These are phyloP conservation scores for Dactylellina cionopaga DNA, from an alignment of 2,329 filamentous ascomycete species.

Conservation along the genomic window DNA sequence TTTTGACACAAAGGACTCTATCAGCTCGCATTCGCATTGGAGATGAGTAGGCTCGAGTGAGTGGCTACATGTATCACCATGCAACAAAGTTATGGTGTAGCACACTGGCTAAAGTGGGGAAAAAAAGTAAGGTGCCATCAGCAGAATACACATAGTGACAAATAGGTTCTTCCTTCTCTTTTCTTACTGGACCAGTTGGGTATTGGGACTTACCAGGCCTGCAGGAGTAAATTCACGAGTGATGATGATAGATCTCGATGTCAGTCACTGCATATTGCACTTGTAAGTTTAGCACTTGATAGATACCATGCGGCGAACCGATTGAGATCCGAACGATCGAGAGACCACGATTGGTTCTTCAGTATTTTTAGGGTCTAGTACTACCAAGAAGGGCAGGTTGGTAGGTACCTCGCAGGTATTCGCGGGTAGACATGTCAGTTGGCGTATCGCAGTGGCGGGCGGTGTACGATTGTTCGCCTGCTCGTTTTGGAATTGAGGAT, in stretches of 20 bases:
- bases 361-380: background rate
- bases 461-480: constrained; percentile 13
- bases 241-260: background rate
- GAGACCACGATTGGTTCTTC: background rate
- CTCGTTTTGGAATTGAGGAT: background rate
- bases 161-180: background rate
- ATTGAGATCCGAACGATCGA: background rate
- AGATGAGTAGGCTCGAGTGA: background rate
- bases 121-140: background rate
- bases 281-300: no score
- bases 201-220: background rate
- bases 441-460: constrained; percentile 7
- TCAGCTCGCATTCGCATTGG: background rate
- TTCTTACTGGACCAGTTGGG: background rate
- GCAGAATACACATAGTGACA: constrained; percentile 12
- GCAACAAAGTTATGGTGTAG: background rate
- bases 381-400: background rate
- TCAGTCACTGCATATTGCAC: background rate
- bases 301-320: no score
- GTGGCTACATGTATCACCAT: background rate
- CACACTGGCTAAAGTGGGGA: constrained; percentile 16
- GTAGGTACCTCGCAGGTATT: no score
- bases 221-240: background rate
- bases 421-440: no score
- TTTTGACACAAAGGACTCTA: constrained; percentile 34